A percentile compares a stretch with the other conserved stretches of the same genome.
phyloP scores from a whole-genome alignment of 371 early-diverging fungal genomes.

The Furculomyces boomerangus region DNA sequence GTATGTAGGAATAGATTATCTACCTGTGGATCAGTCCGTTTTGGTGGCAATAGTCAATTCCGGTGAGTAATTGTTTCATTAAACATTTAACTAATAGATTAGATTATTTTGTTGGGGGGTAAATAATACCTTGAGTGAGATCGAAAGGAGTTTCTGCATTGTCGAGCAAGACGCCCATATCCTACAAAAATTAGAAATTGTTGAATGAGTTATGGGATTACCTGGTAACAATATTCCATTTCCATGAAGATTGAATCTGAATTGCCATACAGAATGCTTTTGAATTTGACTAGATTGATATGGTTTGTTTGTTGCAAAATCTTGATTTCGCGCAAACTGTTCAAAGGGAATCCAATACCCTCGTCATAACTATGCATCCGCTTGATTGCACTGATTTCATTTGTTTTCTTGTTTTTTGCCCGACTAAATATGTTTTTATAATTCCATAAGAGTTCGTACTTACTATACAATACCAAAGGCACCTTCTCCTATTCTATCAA shows the following conservation, averaged over 20 bases:
- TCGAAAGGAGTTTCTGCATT: constrained; percentile 38
- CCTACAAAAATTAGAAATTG: constrained; percentile 9
- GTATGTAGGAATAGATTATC: background rate
- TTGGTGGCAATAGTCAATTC: constrained; percentile 54
- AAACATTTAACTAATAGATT: constrained; percentile 42
- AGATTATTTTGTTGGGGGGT: background rate
- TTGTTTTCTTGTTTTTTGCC: constrained; percentile 39
- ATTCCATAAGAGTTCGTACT: constrained; percentile 3
- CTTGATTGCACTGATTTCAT: constrained; percentile 65
- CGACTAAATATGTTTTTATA: constrained; percentile 23
- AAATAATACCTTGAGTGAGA: constrained; percentile 24
- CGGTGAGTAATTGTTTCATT: constrained; percentile 52
- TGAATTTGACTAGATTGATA: constrained; percentile 65
- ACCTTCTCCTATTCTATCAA: constrained; percentile 49
- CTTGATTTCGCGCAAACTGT: constrained; percentile 76
- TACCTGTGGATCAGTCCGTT: constrained; percentile 48
- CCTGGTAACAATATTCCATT: constrained; percentile 58
- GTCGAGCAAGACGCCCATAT: constrained; percentile 42
- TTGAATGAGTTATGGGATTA: background rate
- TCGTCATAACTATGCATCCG: constrained; percentile 60
- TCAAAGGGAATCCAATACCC: constrained; percentile 43
- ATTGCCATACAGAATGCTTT: constrained; percentile 47
- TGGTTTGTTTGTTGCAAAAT: constrained; percentile 64
- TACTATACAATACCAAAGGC: constrained; percentile 74
- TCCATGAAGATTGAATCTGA: constrained; percentile 44